Conservation (phyloP, 192 early-diverging fungal species). For the Radiomyces spectabilis region DNA sequence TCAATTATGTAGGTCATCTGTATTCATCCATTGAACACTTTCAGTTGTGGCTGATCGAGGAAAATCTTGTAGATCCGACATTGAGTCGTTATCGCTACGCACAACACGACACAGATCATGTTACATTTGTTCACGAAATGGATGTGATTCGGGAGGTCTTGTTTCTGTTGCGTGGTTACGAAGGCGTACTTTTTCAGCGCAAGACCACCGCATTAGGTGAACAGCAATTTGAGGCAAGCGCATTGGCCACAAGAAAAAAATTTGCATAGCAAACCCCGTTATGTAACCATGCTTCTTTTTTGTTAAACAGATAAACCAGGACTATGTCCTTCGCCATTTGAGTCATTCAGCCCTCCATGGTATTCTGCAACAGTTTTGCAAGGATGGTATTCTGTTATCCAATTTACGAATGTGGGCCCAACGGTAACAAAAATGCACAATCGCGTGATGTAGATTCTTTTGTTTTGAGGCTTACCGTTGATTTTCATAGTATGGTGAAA, state of each 20-base stretch:
- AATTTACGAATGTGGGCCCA: slow-evolving; percentile 11
- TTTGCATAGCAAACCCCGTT: not conserved
- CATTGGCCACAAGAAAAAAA: not conserved
- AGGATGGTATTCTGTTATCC: slow-evolving; percentile 7
- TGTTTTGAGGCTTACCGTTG: not conserved
- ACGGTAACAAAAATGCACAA: not conserved
- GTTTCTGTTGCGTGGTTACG: slow-evolving; percentile 26
- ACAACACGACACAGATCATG: not conserved
- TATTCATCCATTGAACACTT: no score
- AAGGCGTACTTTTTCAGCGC: slow-evolving; percentile 20
- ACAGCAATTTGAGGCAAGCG: not conserved
- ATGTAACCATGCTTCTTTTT: not conserved
- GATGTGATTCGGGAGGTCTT: slow-evolving; percentile 30
- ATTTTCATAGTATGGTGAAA: not conserved
- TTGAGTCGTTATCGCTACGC: slow-evolving; percentile 6
- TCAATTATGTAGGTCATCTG: no score
- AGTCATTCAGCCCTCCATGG: not conserved
- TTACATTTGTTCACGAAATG: slow-evolving; percentile 18
- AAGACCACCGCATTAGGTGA: not conserved
- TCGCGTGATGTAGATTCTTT: not conserved
- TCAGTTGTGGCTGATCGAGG: no score
- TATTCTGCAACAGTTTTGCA: slow-evolving; percentile 2
- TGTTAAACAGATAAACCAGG: not conserved
- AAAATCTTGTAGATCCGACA: slow-evolving; percentile 1
- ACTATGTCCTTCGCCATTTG: slow-evolving; percentile 4